Base-by-base conservation (phyloP, 106 monocot genomes). In the Phalaenopsis aphrodite region DNA sequence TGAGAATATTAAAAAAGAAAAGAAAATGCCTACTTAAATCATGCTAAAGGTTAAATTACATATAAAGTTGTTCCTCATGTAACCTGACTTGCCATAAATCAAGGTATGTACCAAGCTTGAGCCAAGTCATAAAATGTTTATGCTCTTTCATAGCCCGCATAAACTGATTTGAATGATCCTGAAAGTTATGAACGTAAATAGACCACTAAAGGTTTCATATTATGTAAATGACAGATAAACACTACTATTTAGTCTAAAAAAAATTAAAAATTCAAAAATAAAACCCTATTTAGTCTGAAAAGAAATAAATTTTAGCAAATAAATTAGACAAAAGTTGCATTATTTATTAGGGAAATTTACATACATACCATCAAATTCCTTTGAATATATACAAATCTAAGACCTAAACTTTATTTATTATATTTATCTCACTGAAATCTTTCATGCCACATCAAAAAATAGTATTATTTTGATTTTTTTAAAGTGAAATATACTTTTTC, bases 31-130 rank as follows among this genome's bases (percentile, higher is more conserved):
- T 30, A 46, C 23, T 46, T 75, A 75, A 45, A 75, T n/a, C 75
- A 21, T 75, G 17, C 75, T 75, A 75, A 52, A 76, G 48, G 46
- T 49, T 30, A 76, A 76, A 24, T n/a, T 76, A 76, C 9, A 48
- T 30, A 75, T 75, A 47, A 49, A 49, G 42, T 49, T 76, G 21
- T 49, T 76, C 76, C 76, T 76, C 49, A 76, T 76, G 77, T 85
- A 80, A 80, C 86, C 82, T 79, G 79, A 86, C 82, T 82, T 75
- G 82, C 75, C 86, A 58, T 46, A 84, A 61, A 57, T 84, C 84
- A 87, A 84, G 78, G 71, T 84, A 64, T 64, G 79, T 47, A 65
- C 84, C 84, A 84, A 83, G 52, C 75, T 61, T 80, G 78, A 79
- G 43, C 83, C 80, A 83, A 87, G 77, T 81, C 81, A 81, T 72